These are phyloP conservation scores for Boletus smithii DNA, from an alignment of 1,284 basidiomycete genomes.

Conservation along the genomic window DNA sequence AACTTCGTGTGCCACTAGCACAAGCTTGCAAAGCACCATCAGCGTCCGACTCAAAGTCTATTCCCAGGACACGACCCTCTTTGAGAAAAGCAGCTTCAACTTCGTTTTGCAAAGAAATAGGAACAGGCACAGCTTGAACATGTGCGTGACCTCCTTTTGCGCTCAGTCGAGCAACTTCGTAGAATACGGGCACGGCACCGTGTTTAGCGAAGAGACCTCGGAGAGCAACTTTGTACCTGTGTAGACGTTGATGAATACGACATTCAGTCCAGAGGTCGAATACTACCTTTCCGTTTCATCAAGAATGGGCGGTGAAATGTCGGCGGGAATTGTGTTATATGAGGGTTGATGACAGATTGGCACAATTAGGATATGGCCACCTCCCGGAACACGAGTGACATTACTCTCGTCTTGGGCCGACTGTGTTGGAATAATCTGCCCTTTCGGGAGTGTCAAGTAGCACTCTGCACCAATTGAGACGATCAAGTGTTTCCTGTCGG, in stretches of 20 bases:
- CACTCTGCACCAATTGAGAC: constrained; percentile 89
- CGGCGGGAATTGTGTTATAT: constrained; percentile 65
- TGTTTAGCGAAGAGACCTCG: constrained; percentile 70
- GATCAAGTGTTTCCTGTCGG: constrained; percentile 84
- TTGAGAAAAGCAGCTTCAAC: constrained; percentile 70
- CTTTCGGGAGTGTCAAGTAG: constrained; percentile 91
- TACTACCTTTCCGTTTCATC: constrained; percentile 71
- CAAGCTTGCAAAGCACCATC: constrained; percentile 59
- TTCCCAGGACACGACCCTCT: constrained; percentile 61
- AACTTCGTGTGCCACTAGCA: constrained; percentile 58
- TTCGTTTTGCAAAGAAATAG: constrained; percentile 53
- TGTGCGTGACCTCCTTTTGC: constrained; percentile 93
- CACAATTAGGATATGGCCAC: constrained; percentile 89
- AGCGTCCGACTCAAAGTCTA: constrained; percentile 65
- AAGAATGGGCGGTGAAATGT: constrained; percentile 71
- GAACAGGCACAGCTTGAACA: constrained; percentile 83
- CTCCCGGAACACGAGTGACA: constrained; percentile 71
- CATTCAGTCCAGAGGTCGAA: not conserved
- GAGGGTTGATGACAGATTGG: constrained; percentile 73
- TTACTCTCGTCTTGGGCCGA: constrained; percentile 42
- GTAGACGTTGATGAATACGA: constrained; percentile 3
- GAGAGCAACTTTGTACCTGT: constrained; percentile 79
- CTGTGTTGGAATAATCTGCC: constrained; percentile 83
- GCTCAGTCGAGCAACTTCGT: constrained; percentile 83
- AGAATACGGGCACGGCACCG: constrained; percentile 67